Percentiles rank a stretch among this genome's conserved stretches.
These are phyloP conservation scores for Boletus vermiculosoides DNA, from an alignment of 768 basidiomycete genomes.

Conservation along the genomic window DNA sequence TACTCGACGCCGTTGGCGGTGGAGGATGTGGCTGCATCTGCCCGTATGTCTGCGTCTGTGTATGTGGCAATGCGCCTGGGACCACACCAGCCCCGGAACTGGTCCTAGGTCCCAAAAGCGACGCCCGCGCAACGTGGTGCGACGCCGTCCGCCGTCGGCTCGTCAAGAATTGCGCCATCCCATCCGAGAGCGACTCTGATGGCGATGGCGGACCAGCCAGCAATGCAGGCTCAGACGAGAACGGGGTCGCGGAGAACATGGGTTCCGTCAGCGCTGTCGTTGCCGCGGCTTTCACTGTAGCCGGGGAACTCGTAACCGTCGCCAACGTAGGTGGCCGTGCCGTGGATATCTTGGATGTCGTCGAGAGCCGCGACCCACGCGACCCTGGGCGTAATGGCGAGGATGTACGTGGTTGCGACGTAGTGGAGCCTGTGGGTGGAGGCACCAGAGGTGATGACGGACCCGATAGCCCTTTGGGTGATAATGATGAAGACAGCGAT, in stretches of 20 bases:
- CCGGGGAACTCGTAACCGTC: slow-evolving; percentile 40
- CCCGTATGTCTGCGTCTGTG: neutral
- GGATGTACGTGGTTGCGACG: slow-evolving; percentile 33
- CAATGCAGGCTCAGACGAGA: slow-evolving; percentile 26
- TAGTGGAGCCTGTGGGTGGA: slow-evolving; percentile 37
- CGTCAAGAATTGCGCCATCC: slow-evolving; percentile 45
- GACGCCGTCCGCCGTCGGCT: slow-evolving; percentile 60
- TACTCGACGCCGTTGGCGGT: slow-evolving; percentile 45
- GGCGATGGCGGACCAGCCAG: slow-evolving; percentile 53
- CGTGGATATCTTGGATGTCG: slow-evolving; percentile 66
- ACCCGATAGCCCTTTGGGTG: neutral
- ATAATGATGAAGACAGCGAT: neutral
- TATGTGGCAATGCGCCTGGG: slow-evolving; percentile 7
- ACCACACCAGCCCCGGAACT: neutral
- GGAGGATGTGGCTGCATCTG: slow-evolving; percentile 17
- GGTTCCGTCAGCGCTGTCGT: slow-evolving; percentile 68
- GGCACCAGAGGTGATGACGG: slow-evolving; percentile 3
- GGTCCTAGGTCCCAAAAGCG: slow-evolving; percentile 38
- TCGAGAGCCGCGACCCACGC: slow-evolving; percentile 66
- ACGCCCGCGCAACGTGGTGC: slow-evolving; percentile 53
- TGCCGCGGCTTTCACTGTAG: slow-evolving; percentile 55
- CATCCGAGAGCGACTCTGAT: slow-evolving; percentile 61
- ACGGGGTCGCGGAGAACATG: slow-evolving; percentile 45
- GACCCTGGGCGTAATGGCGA: slow-evolving; percentile 73
- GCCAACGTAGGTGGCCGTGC: slow-evolving; percentile 62